A percentile compares a stretch with the other conserved stretches of the same genome.
Evolutionary conservation across 2,329 filamentous ascomycete genomes (phyloP).

Genomic region (Botryotinia narcissicola): DNA sequence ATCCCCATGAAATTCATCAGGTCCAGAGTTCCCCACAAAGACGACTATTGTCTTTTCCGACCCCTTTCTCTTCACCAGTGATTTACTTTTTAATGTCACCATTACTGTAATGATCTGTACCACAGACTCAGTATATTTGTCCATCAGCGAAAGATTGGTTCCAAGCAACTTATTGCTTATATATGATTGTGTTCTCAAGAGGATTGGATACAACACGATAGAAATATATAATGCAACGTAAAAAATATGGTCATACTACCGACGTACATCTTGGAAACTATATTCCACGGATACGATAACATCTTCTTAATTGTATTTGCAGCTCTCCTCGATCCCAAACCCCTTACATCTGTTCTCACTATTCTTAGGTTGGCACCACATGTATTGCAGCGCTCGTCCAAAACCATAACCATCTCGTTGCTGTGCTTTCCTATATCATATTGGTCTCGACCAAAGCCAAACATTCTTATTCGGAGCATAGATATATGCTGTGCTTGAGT

Average conservation of each 20-base stretch:
- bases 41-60: neutral
- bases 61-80: neutral
- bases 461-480: neutral
- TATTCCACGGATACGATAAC: neutral
- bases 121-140: neutral
- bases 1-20: neutral
- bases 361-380: neutral
- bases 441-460: neutral
- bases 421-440: neutral
- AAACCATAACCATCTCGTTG: neutral
- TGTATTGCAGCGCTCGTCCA: neutral
- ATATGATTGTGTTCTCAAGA: neutral
- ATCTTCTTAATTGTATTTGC: neutral
- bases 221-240: neutral
- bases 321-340: neutral
- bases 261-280: neutral
- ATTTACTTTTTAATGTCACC: neutral
- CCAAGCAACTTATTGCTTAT: neutral
- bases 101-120: neutral
- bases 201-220: neutral
- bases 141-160: rapidly evolving
- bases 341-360: neutral
- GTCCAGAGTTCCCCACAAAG: neutral
- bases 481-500: neutral
- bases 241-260: neutral